Conservation (phyloP, 805 yeast genomes). For the Candida arabinofermentans region DNA sequence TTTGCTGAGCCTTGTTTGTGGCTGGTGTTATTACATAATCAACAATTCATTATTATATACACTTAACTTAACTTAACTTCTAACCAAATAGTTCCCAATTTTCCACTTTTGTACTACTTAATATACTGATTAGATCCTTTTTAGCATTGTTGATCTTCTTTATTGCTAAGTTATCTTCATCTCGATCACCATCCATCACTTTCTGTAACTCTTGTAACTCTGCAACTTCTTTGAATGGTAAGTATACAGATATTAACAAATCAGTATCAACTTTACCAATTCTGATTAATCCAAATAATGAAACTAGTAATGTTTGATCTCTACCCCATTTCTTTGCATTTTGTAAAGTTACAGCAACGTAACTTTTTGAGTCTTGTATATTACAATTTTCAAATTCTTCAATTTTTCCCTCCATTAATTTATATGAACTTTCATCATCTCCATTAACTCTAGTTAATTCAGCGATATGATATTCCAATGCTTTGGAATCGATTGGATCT, state of each 20-base stretch:
- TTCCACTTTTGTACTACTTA: conserved; percentile 33
- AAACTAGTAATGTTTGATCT: conserved; percentile 35
- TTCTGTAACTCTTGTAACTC: conserved; percentile 25
- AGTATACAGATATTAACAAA: conserved; percentile 54
- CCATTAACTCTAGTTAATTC: conserved; percentile 50
- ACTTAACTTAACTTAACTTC: too few species aligned
- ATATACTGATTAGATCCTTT: conserved; percentile 20
- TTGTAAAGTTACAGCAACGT: conserved; percentile 36
- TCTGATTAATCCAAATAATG: conserved; percentile 57
- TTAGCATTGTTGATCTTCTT: conserved; percentile 28
- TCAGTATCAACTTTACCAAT: conserved; percentile 53
- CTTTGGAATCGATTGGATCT: conserved; percentile 32
- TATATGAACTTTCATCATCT: conserved; percentile 8
- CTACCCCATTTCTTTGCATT: conserved; percentile 51
- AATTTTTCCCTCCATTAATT: conserved; percentile 7
- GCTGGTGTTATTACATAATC: too few species aligned
- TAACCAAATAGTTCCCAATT: conserved; percentile 46
- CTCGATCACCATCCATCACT: conserved; percentile 7
- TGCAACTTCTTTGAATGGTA: conserved; percentile 40
- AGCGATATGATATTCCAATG: conserved; percentile 48
- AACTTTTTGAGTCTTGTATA: conserved; percentile 23
- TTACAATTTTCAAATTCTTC: conserved; percentile 5
- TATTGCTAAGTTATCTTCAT: conserved; percentile 18
- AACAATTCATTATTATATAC: too few species aligned
- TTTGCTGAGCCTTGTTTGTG: too few species aligned